Percentiles rank a stretch among this genome's conserved stretches.
These are phyloP conservation scores for Phytopythium mirpurense DNA, from an alignment of 352 stramenopile genomes.

Conservation along the genomic window DNA sequence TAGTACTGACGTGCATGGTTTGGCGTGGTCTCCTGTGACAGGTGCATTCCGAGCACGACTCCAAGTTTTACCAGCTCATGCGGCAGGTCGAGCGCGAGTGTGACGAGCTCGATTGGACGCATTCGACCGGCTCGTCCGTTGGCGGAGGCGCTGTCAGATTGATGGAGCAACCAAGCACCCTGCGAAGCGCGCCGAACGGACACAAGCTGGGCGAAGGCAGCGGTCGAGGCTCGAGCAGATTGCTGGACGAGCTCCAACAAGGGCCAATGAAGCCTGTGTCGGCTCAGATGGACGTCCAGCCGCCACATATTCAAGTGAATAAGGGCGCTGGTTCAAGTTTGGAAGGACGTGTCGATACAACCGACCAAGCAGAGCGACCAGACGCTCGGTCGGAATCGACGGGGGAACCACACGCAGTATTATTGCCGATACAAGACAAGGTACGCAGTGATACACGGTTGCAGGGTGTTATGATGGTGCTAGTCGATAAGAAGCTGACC, in stretches of 20 bases:
- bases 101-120: conserved; percentile 66
- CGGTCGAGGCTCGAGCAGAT: conserved; percentile 18
- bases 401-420: not conserved
- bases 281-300: too few relatives aligned
- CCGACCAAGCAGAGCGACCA: not conserved
- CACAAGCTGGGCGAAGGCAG: conserved; percentile 18
- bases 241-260: conserved; percentile 10
- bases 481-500: too few relatives aligned
- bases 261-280: not conserved
- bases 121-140: conserved; percentile 27
- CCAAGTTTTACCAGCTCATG: conserved; percentile 83
- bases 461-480: too few relatives aligned
- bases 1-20: not conserved
- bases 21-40: conserved; percentile 10
- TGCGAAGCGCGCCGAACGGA: not conserved
- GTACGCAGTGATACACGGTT: too few relatives aligned
- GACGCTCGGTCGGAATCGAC: not conserved
- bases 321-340: too few relatives aligned
- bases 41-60: conserved; percentile 75
- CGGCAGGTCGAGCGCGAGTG: conserved; percentile 69
- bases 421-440: not conserved
- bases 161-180: conserved; percentile 10
- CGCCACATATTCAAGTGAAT: too few relatives aligned
- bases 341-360: too few relatives aligned
- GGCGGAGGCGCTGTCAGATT: conserved; percentile 20